A percentile compares a stretch with the other conserved stretches of the same genome.
Conservation (phyloP, 805 yeast genomes). For the Ogataea sp. region DNA sequence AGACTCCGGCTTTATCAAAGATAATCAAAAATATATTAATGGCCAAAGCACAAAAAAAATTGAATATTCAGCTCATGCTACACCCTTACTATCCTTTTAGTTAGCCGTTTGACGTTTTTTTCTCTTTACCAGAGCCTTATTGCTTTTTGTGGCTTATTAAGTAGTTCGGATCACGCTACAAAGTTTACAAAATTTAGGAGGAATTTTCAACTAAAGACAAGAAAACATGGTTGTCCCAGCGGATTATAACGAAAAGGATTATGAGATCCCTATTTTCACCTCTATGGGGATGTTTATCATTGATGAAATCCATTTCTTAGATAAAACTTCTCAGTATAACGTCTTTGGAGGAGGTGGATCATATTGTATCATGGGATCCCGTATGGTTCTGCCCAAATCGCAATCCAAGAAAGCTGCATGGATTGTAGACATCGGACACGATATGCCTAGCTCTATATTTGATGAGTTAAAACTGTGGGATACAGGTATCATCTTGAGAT, state of each 20-base stretch:
- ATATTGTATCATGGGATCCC: slow-evolving; percentile 67
- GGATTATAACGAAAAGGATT: neutral
- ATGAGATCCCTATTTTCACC: slow-evolving; percentile 31
- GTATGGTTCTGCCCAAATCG: slow-evolving; percentile 38
- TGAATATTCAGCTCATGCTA: too few relatives aligned
- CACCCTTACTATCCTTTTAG: too few relatives aligned
- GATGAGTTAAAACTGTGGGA: slow-evolving; percentile 49
- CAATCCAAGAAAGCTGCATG: slow-evolving; percentile 42
- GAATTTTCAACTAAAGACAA: too few relatives aligned
- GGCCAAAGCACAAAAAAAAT: too few relatives aligned
- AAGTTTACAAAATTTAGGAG: too few relatives aligned
- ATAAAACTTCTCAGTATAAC: slow-evolving; percentile 29
- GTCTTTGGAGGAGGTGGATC: slow-evolving; percentile 90
- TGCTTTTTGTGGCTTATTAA: too few relatives aligned
- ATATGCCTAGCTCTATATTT: slow-evolving; percentile 50
- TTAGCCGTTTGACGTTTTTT: too few relatives aligned
- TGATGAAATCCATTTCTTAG: slow-evolving; percentile 68
- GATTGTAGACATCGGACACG: slow-evolving; percentile 73
- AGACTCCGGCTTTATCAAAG: too few relatives aligned
- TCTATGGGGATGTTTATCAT: slow-evolving; percentile 86
- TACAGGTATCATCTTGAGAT: slow-evolving; percentile 50
- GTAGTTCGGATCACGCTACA: too few relatives aligned
- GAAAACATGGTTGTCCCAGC: slow-evolving; percentile 13
- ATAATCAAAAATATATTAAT: too few relatives aligned
- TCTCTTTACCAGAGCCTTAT: too few relatives aligned